Base-by-base conservation (phyloP, 2,329 filamentous ascomycete genomes). In the Orbilia ellipsospora region DNA sequence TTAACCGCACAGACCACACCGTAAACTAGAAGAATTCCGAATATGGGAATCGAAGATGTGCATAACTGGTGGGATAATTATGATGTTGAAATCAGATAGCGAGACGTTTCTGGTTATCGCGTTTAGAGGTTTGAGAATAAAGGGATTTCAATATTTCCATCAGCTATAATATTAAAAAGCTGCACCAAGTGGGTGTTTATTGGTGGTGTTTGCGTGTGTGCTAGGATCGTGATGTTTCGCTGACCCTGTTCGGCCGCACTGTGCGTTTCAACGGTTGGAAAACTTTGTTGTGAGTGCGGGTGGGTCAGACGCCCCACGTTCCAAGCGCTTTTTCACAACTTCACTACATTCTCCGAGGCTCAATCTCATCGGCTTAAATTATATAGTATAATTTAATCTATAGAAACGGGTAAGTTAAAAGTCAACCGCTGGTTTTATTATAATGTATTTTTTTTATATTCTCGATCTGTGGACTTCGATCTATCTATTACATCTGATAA, bases 261-360 rank as follows among this genome's bases (percentile, higher is more conserved):
- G 23, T 54, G 16, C 42, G 68, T 73, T 73, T 73, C 68, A 73
- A 6, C 56, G 8, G 2, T 36, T 26, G 12, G 50, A 16, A 16
- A 26, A 18, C 18, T 13, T n/a, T 8, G 15, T 18, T 20, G 51
- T 36, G 31, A 56, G 52, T 36, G 44, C 67, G 51, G 28, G 68
- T 73, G 68, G 68, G 68, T 73, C 68, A 73, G 42, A 73, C 68
- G 40, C 61, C 16, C 52, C 45, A 44, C 28, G 68, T 65, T 55
- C 60, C 60, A 65, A 48, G 44, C 44, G 23, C 51, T 54, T 31
- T 54, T 45, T n/a, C 1, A 36, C 10, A 36, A 36, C 10, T 23
- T 23, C 23, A 23, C 23, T 23, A 4, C 23, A 23, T 2, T 2
- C 23, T 4, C 23, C 23, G 23, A 23, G 23, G 23, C 31, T 36